Evolutionary conservation across 768 basidiomycete species (phyloP).

Genomic region (Tubosaeta brunneosetosa): DNA sequence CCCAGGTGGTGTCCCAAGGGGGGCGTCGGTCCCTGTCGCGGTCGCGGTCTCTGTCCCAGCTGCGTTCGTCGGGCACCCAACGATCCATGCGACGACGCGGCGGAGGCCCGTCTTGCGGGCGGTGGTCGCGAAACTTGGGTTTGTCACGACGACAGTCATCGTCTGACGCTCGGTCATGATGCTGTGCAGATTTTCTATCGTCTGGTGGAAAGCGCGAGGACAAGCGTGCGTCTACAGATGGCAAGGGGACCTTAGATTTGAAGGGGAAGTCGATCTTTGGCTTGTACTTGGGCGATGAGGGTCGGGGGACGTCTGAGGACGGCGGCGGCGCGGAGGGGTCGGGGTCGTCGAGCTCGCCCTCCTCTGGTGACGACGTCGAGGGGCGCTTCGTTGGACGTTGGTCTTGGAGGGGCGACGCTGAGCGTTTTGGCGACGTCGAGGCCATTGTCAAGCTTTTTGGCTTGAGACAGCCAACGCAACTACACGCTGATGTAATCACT

Average conservation of each 20-base stretch:
- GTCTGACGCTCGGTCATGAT: constrained; percentile 41
- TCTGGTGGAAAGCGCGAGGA: constrained; percentile 32
- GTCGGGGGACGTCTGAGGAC: constrained; percentile 19
- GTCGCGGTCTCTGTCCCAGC: constrained; percentile 19
- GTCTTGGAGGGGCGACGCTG: constrained; percentile 51
- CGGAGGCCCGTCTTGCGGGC: constrained; percentile 14
- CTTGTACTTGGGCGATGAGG: constrained; percentile 34
- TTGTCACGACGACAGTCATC: constrained; percentile 40
- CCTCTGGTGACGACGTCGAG: constrained; percentile 65
- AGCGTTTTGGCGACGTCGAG: constrained; percentile 43
- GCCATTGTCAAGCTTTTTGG: constrained; percentile 3
- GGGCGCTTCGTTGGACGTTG: constrained; percentile 52
- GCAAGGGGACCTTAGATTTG: constrained; percentile 39
- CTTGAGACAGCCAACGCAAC: not conserved
- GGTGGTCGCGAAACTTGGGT: constrained; percentile 18
- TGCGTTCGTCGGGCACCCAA: constrained; percentile 27
- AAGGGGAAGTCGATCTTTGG: constrained; percentile 70
- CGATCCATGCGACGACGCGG: constrained; percentile 21
- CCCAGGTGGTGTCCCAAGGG: constrained; percentile 19
- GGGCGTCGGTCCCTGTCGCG: constrained; percentile 28
- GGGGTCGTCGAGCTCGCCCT: constrained; percentile 74
- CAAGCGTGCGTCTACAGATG: constrained; percentile 17
- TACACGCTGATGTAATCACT: constrained; percentile 19
- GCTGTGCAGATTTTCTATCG: constrained; percentile 22
- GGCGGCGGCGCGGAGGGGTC: constrained; percentile 17